Conservation (phyloP, 768 basidiomycete species). For the Psilocybe sp. region DNA sequence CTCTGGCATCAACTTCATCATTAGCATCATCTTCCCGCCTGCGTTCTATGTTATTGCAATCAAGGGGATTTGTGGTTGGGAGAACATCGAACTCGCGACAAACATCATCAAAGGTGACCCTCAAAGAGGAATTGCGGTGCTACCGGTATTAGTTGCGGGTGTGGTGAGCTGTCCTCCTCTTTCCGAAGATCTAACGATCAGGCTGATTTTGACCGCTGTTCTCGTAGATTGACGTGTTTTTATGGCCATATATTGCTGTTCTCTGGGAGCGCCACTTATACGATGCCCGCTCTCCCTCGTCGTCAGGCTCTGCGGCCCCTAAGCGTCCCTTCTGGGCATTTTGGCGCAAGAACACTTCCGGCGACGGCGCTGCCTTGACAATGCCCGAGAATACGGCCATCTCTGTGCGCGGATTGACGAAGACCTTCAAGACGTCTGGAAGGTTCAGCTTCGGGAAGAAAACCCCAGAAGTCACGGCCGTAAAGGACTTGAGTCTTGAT, state of each 20-base stretch:
- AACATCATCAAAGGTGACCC: constrained; percentile 58
- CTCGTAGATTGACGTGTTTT: constrained; percentile 60
- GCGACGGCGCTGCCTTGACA: neutral
- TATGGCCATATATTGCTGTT: constrained; percentile 69
- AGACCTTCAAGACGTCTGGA: constrained; percentile 49
- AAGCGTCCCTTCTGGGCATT: too few relatives aligned
- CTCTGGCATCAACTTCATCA: constrained; percentile 37
- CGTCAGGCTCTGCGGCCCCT: neutral
- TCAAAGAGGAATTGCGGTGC: constrained; percentile 46
- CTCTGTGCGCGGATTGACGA: constrained; percentile 56
- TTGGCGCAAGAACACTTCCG: neutral
- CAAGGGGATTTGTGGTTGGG: constrained; percentile 64
- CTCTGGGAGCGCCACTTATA: constrained; percentile 59
- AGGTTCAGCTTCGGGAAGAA: too few relatives aligned
- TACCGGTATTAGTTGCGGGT: constrained; percentile 62
- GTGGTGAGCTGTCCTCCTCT: constrained; percentile 42
- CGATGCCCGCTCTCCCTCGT: constrained; percentile 41
- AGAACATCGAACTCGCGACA: constrained; percentile 51
- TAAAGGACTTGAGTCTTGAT: constrained; percentile 39
- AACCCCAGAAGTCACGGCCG: too few relatives aligned
- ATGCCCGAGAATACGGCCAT: constrained; percentile 49
- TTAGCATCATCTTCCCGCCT: constrained; percentile 63
- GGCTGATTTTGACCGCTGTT: neutral
- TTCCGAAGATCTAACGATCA: neutral
- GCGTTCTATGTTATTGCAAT: constrained; percentile 77